Percentiles rank a stretch among this genome's conserved stretches.
Conservation (phyloP, 495 filamentous ascomycete genomes). For the Podospora comata region DNA sequence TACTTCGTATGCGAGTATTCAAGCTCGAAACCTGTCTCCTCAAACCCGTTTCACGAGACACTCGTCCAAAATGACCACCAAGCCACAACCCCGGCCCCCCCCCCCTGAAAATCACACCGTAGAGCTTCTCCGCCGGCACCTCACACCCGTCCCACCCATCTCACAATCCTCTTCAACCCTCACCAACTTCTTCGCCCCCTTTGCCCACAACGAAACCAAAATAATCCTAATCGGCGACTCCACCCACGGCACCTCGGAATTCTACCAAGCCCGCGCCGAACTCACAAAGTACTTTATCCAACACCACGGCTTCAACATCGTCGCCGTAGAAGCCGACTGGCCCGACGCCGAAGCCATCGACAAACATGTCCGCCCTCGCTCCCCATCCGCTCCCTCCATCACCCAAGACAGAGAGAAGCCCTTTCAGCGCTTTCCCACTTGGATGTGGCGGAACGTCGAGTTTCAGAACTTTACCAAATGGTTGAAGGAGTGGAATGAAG, state of each 20-base stretch:
- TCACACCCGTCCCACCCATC: slow-evolving; percentile 13
- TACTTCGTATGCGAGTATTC: background rate
- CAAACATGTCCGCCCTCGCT: slow-evolving; percentile 50
- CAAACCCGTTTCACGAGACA: too few species aligned
- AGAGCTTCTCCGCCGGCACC: slow-evolving; percentile 11
- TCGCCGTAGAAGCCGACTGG: slow-evolving; percentile 60
- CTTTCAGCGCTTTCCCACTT: slow-evolving; percentile 57
- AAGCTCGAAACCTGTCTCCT: background rate
- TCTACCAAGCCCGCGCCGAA: slow-evolving; percentile 53
- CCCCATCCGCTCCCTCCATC: slow-evolving; percentile 25
- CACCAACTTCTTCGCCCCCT: background rate
- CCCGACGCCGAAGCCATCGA: slow-evolving; percentile 57
- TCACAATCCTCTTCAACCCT: slow-evolving; percentile 4
- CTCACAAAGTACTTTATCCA: slow-evolving; percentile 54
- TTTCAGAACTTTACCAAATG: slow-evolving; percentile 58
- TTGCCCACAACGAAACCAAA: slow-evolving; percentile 20
- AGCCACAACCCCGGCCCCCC: background rate
- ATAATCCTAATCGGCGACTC: slow-evolving; percentile 56
- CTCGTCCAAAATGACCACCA: slow-evolving; percentile 11
- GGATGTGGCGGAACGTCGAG: slow-evolving; percentile 62
- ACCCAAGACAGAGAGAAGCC: slow-evolving; percentile 35
- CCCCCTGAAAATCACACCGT: slow-evolving; percentile 10
- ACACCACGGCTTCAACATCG: slow-evolving; percentile 53
- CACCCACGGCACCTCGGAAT: slow-evolving; percentile 59
- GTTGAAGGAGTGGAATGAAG: slow-evolving; percentile 48